A percentile compares a stretch with the other conserved stretches of the same genome.
Evolutionary conservation across 2,329 filamentous ascomycete genomes (phyloP).

Genomic region (Allantophomopsis lycopodina): DNA sequence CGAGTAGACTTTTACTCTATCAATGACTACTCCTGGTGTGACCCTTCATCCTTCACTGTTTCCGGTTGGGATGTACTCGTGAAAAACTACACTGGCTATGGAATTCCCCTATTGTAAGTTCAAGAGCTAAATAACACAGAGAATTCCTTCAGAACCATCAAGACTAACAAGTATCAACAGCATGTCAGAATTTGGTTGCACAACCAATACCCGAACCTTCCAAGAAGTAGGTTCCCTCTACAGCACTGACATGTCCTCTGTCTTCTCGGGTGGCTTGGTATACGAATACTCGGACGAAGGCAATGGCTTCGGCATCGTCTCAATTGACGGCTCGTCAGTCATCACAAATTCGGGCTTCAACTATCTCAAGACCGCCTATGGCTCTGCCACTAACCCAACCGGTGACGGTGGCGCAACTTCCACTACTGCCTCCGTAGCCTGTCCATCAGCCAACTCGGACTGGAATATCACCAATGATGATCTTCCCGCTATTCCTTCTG

Average conservation of each 20-base stretch:
- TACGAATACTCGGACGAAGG: slow-evolving; percentile 85
- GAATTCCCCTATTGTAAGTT: slow-evolving; percentile 39
- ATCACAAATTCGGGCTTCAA: slow-evolving; percentile 29
- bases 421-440: slow-evolving; percentile 21
- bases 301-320: slow-evolving; percentile 52
- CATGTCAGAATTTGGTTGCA: slow-evolving; percentile 88
- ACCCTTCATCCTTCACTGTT: slow-evolving; percentile 39
- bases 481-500: slow-evolving; percentile 33
- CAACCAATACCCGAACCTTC: slow-evolving; percentile 67
- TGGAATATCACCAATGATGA: slow-evolving; percentile 31
- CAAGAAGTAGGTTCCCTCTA: slow-evolving; percentile 71
- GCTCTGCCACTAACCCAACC: slow-evolving; percentile 26
- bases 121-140: background rate
- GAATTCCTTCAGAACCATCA: background rate
- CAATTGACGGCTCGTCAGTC: slow-evolving; percentile 19
- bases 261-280: slow-evolving; percentile 92
- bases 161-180: slow-evolving; percentile 2
- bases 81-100: slow-evolving; percentile 51
- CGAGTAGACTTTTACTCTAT: slow-evolving; percentile 55
- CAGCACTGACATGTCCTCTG: slow-evolving; percentile 65
- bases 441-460: slow-evolving; percentile 27
- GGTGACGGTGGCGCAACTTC: slow-evolving; percentile 37
- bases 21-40: slow-evolving; percentile 56
- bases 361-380: slow-evolving; percentile 28
- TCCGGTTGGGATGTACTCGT: slow-evolving; percentile 62